Percentiles rank a stretch among this genome's conserved stretches.
Evolutionary conservation across 495 filamentous ascomycete genomes (phyloP).

Genomic region (Penicillium daleae): DNA sequence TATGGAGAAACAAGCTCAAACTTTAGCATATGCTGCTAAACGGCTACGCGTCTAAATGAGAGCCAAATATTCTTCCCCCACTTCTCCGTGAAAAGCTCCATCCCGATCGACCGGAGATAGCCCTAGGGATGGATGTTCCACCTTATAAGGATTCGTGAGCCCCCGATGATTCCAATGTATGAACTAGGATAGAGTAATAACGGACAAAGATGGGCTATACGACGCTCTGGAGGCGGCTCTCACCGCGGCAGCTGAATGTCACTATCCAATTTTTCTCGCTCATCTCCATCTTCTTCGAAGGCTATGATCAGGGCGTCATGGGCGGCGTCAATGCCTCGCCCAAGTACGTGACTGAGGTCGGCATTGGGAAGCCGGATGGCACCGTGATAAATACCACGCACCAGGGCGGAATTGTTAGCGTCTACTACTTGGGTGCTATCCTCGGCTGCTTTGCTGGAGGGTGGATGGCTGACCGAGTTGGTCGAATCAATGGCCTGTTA

Average conservation of each 20-base stretch:
- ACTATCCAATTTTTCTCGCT: constrained; percentile 52
- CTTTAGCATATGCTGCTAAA: too few relatives aligned
- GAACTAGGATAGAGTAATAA: background rate
- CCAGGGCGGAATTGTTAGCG: constrained; percentile 55
- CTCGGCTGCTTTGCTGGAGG: constrained; percentile 58
- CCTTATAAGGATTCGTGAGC: background rate
- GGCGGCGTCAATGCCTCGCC: constrained; percentile 52
- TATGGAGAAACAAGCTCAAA: too few relatives aligned
- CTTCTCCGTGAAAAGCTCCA: background rate
- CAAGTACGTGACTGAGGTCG: constrained; percentile 41
- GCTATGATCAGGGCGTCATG: constrained; percentile 60
- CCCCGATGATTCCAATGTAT: too few relatives aligned
- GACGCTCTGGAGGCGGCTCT: constrained; percentile 47
- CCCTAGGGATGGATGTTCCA: too few relatives aligned
- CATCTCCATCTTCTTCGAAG: constrained; percentile 58
- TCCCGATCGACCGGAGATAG: background rate
- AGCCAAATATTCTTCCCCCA: constrained; percentile 10
- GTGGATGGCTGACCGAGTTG: constrained; percentile 56
- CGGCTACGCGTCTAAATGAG: constrained; percentile 21
- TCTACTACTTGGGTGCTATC: constrained; percentile 60
- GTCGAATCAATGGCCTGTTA: constrained; percentile 59
- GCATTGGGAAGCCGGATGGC: constrained; percentile 42
- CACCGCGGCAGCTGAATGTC: constrained; percentile 44
- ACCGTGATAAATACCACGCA: constrained; percentile 42
- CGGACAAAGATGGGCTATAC: constrained; percentile 38